phyloP scores from a whole-genome alignment of 768 basidiomycete genomes.

The Boletus eberwhitei region DNA sequence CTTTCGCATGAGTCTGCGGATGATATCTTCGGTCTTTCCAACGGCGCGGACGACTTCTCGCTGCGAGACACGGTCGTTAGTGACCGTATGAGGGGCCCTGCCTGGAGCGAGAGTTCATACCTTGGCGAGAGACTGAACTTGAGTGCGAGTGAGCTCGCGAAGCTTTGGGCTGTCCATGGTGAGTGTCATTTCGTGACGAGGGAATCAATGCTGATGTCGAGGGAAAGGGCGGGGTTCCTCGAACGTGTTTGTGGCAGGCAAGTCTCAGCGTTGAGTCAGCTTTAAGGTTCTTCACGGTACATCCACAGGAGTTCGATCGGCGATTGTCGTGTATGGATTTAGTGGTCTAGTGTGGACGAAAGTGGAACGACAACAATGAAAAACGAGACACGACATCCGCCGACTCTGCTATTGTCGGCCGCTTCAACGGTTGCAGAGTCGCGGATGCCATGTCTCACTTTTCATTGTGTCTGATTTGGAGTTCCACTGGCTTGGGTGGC shows the following conservation, averaged over 20 bases:
- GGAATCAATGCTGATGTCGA: neutral
- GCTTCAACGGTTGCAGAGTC: too few species aligned
- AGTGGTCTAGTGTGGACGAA: neutral
- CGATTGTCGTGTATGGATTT: neutral
- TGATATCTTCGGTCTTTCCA: conserved; percentile 29
- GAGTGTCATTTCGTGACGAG: neutral
- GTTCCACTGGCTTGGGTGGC: neutral
- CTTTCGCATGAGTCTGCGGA: conserved; percentile 23
- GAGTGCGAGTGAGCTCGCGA: conserved; percentile 15
- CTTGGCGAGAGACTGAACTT: conserved; percentile 28
- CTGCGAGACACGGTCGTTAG: conserved; percentile 10
- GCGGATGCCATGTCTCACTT: neutral
- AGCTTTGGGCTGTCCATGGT: conserved; percentile 19
- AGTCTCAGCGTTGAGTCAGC: neutral
- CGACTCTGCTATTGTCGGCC: too few species aligned
- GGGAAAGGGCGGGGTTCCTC: neutral
- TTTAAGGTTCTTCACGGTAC: neutral
- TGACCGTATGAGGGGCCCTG: neutral
- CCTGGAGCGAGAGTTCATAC: conserved; percentile 1
- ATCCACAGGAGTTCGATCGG: neutral
- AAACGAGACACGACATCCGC: neutral
- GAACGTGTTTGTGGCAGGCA: neutral
- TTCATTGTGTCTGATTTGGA: neutral
- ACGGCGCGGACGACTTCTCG: conserved; percentile 25
- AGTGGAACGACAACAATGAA: too few species aligned